A percentile compares a stretch with the other conserved stretches of the same genome.
Evolutionary conservation across 2,329 filamentous ascomycete species (phyloP).

Genomic region (Neocatenulostroma microsporum): DNA sequence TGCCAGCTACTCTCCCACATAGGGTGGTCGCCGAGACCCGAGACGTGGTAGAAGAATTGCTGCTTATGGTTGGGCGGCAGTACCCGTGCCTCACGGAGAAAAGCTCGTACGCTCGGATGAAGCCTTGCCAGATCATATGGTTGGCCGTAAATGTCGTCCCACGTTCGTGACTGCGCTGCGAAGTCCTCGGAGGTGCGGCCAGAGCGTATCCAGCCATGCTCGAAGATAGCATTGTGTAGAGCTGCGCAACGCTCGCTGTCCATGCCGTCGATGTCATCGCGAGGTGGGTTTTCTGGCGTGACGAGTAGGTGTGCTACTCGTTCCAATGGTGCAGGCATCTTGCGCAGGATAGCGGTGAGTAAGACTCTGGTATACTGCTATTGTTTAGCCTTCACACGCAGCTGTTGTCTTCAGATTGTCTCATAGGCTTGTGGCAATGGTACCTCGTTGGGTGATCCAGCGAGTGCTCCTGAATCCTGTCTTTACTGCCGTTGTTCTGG

Average conservation of each 20-base stretch:
- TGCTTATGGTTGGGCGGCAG: not conserved
- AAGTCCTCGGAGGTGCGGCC: slow-evolving; percentile 9
- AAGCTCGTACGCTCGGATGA: slow-evolving; percentile 7
- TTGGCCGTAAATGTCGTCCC: not conserved
- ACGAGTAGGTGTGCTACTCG: slow-evolving; percentile 10
- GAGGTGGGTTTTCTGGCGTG: slow-evolving; percentile 10
- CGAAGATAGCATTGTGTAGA: slow-evolving; percentile 13
- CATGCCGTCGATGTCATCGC: slow-evolving; percentile 8
- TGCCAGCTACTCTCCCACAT: no score
- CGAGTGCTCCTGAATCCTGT: no score
- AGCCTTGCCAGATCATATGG: not conserved
- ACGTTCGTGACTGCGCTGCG: slow-evolving; percentile 3
- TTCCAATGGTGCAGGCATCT: slow-evolving; percentile 3
- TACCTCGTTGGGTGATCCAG: no score
- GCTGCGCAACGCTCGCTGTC: slow-evolving; percentile 10
- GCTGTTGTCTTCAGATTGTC: no score
- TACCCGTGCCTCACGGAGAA: slow-evolving; percentile 7
- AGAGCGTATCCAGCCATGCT: slow-evolving; percentile 11
- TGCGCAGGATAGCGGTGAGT: no score
- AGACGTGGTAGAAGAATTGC: slow-evolving; percentile 12
- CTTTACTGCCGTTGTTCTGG: no score
- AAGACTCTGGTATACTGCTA: no score
- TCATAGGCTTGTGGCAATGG: no score
- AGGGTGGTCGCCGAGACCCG: slow-evolving; percentile 4
- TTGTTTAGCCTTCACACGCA: no score